Base-by-base conservation (phyloP, 305 asterid species). In the Petunia hybrid region DNA sequence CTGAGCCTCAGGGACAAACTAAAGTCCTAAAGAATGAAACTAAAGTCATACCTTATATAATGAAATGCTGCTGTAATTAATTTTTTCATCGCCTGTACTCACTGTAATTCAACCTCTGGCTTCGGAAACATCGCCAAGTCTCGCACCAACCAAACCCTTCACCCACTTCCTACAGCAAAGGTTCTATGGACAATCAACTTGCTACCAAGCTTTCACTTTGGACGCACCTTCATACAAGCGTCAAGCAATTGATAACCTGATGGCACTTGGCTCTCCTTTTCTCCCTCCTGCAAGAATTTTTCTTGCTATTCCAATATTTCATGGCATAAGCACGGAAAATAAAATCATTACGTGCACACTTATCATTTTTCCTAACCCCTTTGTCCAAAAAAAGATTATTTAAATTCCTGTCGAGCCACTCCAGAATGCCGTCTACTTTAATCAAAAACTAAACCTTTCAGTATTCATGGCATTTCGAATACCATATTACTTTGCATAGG, bases 211-310 rank as follows among this genome's bases (percentile, higher is more conserved):
- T 70, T 70, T 22, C 5, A 22, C 31, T 31, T 70, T 31, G 12
- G 77, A 35, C 60, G 46, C 10, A 10, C 31, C 45, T 2, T 31
- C 43, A 6, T 31, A 46, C 12, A 31, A 46, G 42, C 41, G 2
- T 70, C 77, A 46, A 46, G 61, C n/a, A 48, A 46, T 70, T 10
- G 77, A 70, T 45, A 46, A 70, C 77, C 43, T 9, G 77, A 70
- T 10, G 77, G 59, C 5, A 70, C n/a, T 10, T 70, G 43, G 42
- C 31, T 46, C 6, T 40, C 10, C 51, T 14, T 67, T 67, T 66
- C 14, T 16, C 4, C 1, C 16, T 69, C 57, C 57, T 69, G 76
- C 76, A 69, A 43, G n/a, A 8, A 43, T 69, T 16, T 69, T 42
- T 69, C 57, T 69, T 69, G 40, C 76, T 4, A 16, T 43, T 68